Conservation (phyloP, 805 yeast species). For the Clavispora vitiphila region DNA sequence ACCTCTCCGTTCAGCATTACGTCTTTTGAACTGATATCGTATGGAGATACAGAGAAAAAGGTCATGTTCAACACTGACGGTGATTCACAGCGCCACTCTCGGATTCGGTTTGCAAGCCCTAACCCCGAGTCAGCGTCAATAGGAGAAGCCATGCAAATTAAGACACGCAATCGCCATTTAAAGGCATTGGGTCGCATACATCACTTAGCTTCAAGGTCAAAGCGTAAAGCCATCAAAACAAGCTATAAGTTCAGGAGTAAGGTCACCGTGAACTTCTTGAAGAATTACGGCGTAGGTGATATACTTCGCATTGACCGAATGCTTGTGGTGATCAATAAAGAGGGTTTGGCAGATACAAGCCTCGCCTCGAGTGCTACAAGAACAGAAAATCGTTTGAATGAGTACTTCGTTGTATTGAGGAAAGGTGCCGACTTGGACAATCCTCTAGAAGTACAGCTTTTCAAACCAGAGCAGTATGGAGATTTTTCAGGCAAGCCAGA, state of each 20-base stretch:
- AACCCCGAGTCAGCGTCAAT: too few species aligned
- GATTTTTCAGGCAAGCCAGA: conserved; percentile 19
- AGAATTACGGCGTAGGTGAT: conserved; percentile 48
- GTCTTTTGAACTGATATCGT: neutral
- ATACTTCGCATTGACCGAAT: conserved; percentile 62
- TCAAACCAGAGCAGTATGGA: conserved; percentile 37
- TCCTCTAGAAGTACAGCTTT: conserved; percentile 64
- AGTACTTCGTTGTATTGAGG: conserved; percentile 67
- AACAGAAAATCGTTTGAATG: conserved; percentile 60
- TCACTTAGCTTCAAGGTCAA: conserved; percentile 21
- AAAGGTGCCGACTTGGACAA: conserved; percentile 16
- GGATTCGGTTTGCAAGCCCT: conserved; percentile 16
- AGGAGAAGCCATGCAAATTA: too few species aligned
- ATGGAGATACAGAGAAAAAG: neutral
- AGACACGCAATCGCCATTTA: too few species aligned
- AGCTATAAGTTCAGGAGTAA: conserved; percentile 16
- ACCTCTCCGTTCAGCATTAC: neutral
- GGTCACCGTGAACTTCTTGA: conserved; percentile 21
- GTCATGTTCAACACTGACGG: neutral
- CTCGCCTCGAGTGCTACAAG: neutral
- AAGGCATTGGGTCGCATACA: conserved; percentile 18
- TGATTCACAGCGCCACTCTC: neutral
- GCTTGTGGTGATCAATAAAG: conserved; percentile 55
- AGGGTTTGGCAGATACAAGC: neutral
- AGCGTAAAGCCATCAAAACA: conserved; percentile 16